These are phyloP conservation scores for Petunia hybrid DNA, from an alignment of 305 asterid species.

Conservation along the genomic window DNA sequence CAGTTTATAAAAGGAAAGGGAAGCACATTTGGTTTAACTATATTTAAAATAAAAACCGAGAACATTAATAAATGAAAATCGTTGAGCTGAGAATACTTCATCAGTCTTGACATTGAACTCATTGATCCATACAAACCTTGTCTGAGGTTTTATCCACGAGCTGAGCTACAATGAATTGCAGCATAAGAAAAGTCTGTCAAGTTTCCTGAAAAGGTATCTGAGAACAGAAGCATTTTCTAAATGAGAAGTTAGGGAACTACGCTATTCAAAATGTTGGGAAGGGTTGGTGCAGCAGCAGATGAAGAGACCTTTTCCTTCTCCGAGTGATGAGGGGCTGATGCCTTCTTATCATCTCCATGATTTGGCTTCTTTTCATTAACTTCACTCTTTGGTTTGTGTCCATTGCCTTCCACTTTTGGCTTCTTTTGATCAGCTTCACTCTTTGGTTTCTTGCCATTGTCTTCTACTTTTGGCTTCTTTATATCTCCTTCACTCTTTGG, in stretches of 20 bases:
- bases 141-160: conserved; percentile 12
- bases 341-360: background rate
- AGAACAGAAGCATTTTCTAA: background rate
- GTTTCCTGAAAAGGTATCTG: conserved; percentile 10
- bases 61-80: background rate
- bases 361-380: conserved; percentile 19
- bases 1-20: no score
- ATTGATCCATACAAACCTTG: background rate
- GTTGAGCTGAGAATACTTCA: background rate
- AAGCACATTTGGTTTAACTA: no score
- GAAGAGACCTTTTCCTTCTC: conserved; percentile 4
- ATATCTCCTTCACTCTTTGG: background rate
- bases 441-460: background rate
- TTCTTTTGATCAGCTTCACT: conserved; percentile 12
- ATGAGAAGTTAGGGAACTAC: background rate
- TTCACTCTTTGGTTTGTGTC: background rate
- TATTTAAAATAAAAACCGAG: no score
- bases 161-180: background rate
- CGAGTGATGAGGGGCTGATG: background rate
- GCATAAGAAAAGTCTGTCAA: background rate
- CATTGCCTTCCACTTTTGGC: background rate
- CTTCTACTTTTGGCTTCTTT: background rate
- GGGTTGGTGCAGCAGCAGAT: background rate
- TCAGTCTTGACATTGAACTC: background rate
- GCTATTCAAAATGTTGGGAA: conserved; percentile 4